Percentiles rank a stretch among this genome's conserved stretches.
Evolutionary conservation across 257 asterid species (phyloP).

Genomic region (Salvia miltiorrhiza): DNA sequence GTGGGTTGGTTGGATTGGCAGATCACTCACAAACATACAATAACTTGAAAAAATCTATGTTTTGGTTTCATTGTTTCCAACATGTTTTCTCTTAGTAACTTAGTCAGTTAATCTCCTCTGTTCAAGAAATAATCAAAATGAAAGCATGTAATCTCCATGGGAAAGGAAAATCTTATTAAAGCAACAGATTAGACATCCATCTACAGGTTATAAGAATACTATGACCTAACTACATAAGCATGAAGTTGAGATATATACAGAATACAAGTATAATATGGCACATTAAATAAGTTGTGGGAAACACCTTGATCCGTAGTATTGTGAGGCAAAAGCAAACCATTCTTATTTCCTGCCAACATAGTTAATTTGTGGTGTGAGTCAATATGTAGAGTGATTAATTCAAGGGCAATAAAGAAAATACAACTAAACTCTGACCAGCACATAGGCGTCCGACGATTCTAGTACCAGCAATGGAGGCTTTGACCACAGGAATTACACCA

Average conservation of each 20-base stretch:
- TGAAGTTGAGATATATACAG: neutral
- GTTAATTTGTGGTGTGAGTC: neutral
- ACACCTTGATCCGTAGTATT: conserved; percentile 97
- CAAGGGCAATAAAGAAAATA: neutral
- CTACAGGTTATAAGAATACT: too few species aligned
- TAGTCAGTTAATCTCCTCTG: too few species aligned
- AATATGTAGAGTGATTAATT: neutral
- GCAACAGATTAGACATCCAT: too few species aligned
- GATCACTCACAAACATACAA: too few species aligned
- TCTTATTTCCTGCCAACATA: conserved; percentile 69
- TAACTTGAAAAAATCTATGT: too few species aligned
- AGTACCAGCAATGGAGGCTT: conserved; percentile 78
- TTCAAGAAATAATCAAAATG: too few species aligned
- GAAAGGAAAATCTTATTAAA: too few species aligned
- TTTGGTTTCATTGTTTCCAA: too few species aligned
- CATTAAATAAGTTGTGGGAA: neutral
- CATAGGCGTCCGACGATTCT: conserved; percentile 89
- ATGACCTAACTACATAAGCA: neutral
- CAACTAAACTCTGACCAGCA: conserved; percentile 52
- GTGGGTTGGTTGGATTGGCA: too few species aligned
- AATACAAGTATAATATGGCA: neutral
- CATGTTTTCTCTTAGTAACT: too few species aligned
- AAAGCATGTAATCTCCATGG: too few species aligned
- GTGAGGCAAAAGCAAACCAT: conserved; percentile 92
- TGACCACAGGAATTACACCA: conserved; percentile 78